Base-by-base conservation (phyloP, 1,284 basidiomycete genomes). In the Microbotryum lychnidis-dioicae region DNA sequence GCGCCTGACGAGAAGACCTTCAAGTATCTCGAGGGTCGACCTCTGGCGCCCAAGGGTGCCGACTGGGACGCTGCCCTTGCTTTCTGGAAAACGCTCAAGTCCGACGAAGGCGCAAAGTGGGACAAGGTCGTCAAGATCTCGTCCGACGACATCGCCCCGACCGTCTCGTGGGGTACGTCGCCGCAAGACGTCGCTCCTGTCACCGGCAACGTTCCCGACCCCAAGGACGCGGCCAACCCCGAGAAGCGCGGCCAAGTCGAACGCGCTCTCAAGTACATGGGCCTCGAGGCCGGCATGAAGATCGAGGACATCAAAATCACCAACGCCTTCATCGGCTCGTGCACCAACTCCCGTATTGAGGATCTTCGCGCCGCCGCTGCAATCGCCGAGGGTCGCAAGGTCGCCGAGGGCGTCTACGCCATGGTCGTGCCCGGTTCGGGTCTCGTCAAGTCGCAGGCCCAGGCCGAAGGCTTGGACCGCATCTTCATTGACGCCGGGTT, bases 371-470 rank as follows among this genome's bases (percentile, higher is more conserved):
- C 90, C 7, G 92, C 92, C 37, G 91, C 89, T 31, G 83, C 82
- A 70, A 84, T 97, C 68, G 80, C 94, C 56, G 84, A 84, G 52
- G 89, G 89, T 18, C 80, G 83, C 12, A 87, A 86, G 74, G 87
- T 96, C 56, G 84, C 91, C 23, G 77, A 83, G 21, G 82, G 82
- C 67, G 84, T 97, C 37, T 81, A 89, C 66, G 92, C 91, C 9
- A 96, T 97, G 92, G 82, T 97, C 68, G 93, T 97, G 45, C 93
- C 92, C 6, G 92, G 93, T 44, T 97, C 93, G 4, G 93, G 92
- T 62, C 77, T 97, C 53, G 85, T 97, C 75, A 97, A 94, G 76
- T 85, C 91, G 73, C 93, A 96, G 73, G 91, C 93, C 18, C 92
- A 97, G 77, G 87, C 85, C 29, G 92, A 97, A 73, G 91, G 92